phyloP scores from a whole-genome alignment of 441 rosid species.

The Bruguiera hainesii region DNA sequence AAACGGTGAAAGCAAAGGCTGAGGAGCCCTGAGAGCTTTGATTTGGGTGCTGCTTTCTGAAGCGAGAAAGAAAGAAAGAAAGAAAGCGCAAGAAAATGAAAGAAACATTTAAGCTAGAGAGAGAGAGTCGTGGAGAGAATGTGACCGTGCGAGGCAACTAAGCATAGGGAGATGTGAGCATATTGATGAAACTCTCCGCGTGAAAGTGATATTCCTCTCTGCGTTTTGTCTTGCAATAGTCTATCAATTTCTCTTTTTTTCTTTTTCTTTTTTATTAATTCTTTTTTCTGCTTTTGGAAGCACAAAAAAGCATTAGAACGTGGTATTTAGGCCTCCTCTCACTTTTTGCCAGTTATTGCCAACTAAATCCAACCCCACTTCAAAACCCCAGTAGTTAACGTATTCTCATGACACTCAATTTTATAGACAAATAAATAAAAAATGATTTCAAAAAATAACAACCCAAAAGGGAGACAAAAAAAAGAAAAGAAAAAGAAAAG shows the following conservation, averaged over 20 bases:
- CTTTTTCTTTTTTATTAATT: background rate
- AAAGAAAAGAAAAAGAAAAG: too few relatives aligned
- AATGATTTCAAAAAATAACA: too few relatives aligned
- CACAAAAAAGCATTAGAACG: slow-evolving; percentile 9
- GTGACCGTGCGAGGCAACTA: slow-evolving; percentile 14
- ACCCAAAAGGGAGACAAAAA: too few relatives aligned
- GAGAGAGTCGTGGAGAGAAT: slow-evolving; percentile 18
- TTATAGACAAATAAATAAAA: too few relatives aligned
- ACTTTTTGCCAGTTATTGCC: slow-evolving; percentile 7
- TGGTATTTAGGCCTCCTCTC: slow-evolving; percentile 6
- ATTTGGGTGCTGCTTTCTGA: background rate
- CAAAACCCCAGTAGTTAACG: background rate
- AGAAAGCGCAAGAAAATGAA: background rate
- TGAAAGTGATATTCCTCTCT: background rate
- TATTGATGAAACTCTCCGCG: background rate
- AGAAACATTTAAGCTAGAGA: background rate
- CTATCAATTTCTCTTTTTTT: background rate
- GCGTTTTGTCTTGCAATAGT: background rate
- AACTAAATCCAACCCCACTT: background rate
- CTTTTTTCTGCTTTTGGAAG: background rate
- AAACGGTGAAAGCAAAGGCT: too few relatives aligned
- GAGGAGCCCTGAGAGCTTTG: background rate
- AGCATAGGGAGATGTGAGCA: slow-evolving; percentile 12
- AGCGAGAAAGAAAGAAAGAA: background rate
- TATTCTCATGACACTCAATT: background rate